These are phyloP conservation scores for Calonectria hongkongensis DNA, from an alignment of 2,329 filamentous ascomycete species.

Conservation along the genomic window DNA sequence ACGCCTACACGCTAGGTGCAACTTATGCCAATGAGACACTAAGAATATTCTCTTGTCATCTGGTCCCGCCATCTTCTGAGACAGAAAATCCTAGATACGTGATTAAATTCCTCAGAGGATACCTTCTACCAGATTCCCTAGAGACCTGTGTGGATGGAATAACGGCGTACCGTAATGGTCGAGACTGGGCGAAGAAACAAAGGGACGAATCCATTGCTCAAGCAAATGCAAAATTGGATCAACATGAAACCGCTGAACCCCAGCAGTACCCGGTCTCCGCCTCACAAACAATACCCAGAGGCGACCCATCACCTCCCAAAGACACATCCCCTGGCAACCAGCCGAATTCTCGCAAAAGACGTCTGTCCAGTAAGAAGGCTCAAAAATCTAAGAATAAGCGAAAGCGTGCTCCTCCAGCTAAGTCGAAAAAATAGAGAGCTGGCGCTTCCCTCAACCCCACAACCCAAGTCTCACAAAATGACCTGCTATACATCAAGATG, in stretches of 20 bases:
- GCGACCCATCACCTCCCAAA: too few relatives aligned
- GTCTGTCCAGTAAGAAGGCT: too few relatives aligned
- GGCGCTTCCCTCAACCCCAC: too few relatives aligned
- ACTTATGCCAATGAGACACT: background rate
- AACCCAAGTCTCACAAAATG: too few relatives aligned
- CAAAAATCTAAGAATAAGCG: too few relatives aligned
- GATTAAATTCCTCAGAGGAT: background rate
- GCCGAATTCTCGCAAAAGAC: too few relatives aligned
- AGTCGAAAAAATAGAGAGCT: too few relatives aligned
- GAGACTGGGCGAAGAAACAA: background rate
- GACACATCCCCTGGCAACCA: too few relatives aligned
- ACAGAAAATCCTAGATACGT: background rate
- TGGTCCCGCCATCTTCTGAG: background rate
- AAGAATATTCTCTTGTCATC: background rate
- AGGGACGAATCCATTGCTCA: background rate
- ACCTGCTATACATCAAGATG: too few relatives aligned
- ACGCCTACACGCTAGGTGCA: background rate
- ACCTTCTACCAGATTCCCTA: background rate
- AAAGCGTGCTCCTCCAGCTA: too few relatives aligned
- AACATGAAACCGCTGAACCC: background rate
- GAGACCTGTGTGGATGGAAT: background rate
- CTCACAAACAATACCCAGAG: too few relatives aligned
- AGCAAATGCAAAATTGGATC: background rate
- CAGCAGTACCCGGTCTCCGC: background rate
- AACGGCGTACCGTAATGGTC: background rate